phyloP scores from a whole-genome alignment of 352 stramenopile species.

The Phytophthora melonis region DNA sequence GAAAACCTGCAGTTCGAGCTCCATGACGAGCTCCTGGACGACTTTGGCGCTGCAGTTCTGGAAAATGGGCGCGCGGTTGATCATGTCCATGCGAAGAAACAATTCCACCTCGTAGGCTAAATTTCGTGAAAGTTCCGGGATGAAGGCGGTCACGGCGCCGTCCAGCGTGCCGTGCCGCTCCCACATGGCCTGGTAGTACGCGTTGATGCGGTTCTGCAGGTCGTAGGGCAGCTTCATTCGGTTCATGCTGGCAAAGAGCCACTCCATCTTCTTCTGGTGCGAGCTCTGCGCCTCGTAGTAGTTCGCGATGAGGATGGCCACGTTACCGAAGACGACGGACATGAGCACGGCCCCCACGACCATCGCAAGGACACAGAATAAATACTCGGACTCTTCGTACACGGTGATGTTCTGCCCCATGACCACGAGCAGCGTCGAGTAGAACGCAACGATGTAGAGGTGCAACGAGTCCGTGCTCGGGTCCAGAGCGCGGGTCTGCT shows the following conservation, averaged over 20 bases:
- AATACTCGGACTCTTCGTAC: conserved; percentile 73
- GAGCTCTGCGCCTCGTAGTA: conserved; percentile 88
- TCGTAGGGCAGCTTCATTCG: conserved; percentile 81
- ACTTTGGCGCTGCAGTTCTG: conserved; percentile 85
- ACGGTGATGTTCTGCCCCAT: conserved; percentile 83
- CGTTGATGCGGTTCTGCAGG: conserved; percentile 86
- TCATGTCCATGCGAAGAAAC: conserved; percentile 89
- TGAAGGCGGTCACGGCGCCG: conserved; percentile 77
- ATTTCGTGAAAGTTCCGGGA: conserved; percentile 82
- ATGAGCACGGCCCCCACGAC: conserved; percentile 81
- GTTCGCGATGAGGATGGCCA: conserved; percentile 87
- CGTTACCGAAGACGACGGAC: conserved; percentile 89
- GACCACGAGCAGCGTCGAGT: conserved; percentile 75
- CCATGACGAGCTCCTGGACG: conserved; percentile 86
- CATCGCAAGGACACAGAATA: conserved; percentile 78
- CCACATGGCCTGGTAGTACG: conserved; percentile 91
- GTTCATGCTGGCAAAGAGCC: conserved; percentile 87
- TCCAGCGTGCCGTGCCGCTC: conserved; percentile 84
- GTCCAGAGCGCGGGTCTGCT: conserved; percentile 53
- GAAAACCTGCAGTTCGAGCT: conserved; percentile 84
- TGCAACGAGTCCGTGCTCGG: conserved; percentile 40
- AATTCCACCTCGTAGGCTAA: conserved; percentile 86
- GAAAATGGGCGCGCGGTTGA: conserved; percentile 87
- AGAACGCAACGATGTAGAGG: conserved; percentile 75
- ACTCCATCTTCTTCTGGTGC: conserved; percentile 90